Conservation (phyloP, 2,329 filamentous ascomycete species). For the Pseudogymnoascus destructans region DNA sequence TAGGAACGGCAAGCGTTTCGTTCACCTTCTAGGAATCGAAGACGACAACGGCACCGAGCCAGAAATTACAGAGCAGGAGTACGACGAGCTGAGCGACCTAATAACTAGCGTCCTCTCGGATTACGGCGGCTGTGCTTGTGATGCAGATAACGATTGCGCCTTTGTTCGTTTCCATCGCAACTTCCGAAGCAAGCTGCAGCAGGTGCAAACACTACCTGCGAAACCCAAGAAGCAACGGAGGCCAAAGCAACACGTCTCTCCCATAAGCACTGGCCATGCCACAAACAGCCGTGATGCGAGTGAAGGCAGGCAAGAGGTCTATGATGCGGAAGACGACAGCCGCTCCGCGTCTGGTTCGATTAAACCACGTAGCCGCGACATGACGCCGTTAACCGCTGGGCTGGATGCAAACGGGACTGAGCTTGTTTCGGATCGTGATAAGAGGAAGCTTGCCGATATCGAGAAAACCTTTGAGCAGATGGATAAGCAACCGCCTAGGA, state of each 20-base stretch:
- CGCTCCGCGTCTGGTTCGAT: slow-evolving; percentile 37
- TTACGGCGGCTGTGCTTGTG: slow-evolving; percentile 68
- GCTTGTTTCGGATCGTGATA: slow-evolving; percentile 52
- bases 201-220: slow-evolving; percentile 30
- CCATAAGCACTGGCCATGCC: slow-evolving; percentile 47
- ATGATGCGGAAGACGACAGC: slow-evolving; percentile 37
- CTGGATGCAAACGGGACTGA: slow-evolving; percentile 39
- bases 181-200: slow-evolving; percentile 37
- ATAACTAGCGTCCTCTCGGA: slow-evolving; percentile 59
- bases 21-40: slow-evolving; percentile 49
- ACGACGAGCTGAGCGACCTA: slow-evolving; percentile 47
- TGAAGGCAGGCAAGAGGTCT: slow-evolving; percentile 45
- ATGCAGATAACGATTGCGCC: slow-evolving; percentile 47
- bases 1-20: slow-evolving; percentile 41
- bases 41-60: slow-evolving; percentile 42
- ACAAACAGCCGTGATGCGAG: slow-evolving; percentile 52
- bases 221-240: slow-evolving; percentile 31
- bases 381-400: slow-evolving; percentile 44
- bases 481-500: slow-evolving; percentile 46
- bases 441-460: slow-evolving; percentile 52
- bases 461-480: slow-evolving; percentile 50
- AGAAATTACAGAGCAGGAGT: slow-evolving; percentile 46
- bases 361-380: slow-evolving; percentile 53
- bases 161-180: slow-evolving; percentile 50
- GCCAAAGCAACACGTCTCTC: slow-evolving; percentile 43